phyloP scores from a whole-genome alignment of 163 green algal genomes.

The Picocystis sp. region DNA sequence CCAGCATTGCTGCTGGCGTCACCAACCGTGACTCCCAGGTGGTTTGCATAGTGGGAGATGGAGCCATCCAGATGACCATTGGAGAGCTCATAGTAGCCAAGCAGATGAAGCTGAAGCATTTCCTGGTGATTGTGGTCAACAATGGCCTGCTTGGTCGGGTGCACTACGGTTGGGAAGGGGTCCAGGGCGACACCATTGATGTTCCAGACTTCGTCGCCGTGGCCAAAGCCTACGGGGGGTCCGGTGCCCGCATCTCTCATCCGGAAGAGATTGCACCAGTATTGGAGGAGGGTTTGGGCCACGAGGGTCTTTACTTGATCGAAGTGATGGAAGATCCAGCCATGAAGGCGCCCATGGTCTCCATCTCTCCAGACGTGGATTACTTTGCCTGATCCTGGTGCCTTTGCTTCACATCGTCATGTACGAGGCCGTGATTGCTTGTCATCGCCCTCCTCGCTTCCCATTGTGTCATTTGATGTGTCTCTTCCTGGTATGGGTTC shows the following conservation, averaged over 20 bases:
- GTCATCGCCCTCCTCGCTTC: too few species aligned
- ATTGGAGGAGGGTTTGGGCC: too few species aligned
- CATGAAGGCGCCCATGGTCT: too few species aligned
- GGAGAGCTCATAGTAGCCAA: neutral
- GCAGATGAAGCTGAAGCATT: neutral
- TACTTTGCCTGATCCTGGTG: too few species aligned
- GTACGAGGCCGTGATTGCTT: too few species aligned
- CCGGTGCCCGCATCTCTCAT: neutral
- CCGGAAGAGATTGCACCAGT: too few species aligned
- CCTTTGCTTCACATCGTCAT: too few species aligned
- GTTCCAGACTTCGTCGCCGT: conserved; percentile 1
- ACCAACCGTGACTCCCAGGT: neutral
- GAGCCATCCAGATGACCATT: conserved; percentile 4
- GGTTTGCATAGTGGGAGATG: conserved; percentile 1
- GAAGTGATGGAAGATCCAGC: too few species aligned
- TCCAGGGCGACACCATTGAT: neutral
- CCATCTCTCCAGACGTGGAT: too few species aligned
- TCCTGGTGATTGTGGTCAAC: conserved; percentile 1
- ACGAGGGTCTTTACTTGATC: too few species aligned
- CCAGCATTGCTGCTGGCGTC: neutral
- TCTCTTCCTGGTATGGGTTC: too few species aligned
- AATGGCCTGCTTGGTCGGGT: conserved; percentile 2
- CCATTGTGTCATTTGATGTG: too few species aligned
- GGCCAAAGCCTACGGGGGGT: neutral
- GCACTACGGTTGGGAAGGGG: neutral